Conservation (phyloP, 2,329 filamentous ascomycete genomes). For the Eutypa lata region DNA sequence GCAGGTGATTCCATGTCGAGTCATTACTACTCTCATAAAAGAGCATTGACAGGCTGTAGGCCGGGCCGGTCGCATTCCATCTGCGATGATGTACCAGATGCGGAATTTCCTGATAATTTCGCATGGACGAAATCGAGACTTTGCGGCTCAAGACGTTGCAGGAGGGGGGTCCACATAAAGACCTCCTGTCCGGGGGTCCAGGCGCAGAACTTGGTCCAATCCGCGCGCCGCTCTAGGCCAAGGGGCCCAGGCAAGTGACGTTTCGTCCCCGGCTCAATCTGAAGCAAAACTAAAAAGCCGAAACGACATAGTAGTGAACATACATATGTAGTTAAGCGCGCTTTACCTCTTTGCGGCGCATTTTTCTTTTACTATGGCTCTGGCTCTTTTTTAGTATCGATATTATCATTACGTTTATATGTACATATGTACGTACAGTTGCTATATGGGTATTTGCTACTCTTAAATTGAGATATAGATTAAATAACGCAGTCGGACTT, state of each 20-base stretch:
- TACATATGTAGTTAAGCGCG: background rate
- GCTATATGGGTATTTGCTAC: too few species aligned
- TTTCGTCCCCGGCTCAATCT: conserved; percentile 37
- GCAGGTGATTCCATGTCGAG: background rate
- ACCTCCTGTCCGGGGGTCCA: conserved; percentile 9
- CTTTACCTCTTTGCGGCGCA: background rate
- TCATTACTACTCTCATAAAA: too few species aligned
- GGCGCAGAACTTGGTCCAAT: conserved; percentile 16
- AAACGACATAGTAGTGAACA: background rate
- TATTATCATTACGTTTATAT: too few species aligned
- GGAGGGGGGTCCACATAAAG: conserved; percentile 20
- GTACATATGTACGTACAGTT: too few species aligned
- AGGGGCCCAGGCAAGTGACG: conserved; percentile 31
- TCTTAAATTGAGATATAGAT: too few species aligned
- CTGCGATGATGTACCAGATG: too few species aligned
- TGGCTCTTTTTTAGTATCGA: too few species aligned
- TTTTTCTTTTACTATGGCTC: too few species aligned
- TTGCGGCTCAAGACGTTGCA: conserved; percentile 36
- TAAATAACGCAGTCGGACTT: too few species aligned
- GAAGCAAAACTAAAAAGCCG: conserved; percentile 30
- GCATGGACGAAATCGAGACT: conserved; percentile 10
- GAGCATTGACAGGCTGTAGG: background rate
- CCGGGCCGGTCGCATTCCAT: background rate
- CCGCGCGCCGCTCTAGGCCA: conserved; percentile 4
- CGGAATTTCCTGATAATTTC: background rate